phyloP scores from a whole-genome alignment of 2,329 filamentous ascomycete species.

The Chaetomium olivaceum region DNA sequence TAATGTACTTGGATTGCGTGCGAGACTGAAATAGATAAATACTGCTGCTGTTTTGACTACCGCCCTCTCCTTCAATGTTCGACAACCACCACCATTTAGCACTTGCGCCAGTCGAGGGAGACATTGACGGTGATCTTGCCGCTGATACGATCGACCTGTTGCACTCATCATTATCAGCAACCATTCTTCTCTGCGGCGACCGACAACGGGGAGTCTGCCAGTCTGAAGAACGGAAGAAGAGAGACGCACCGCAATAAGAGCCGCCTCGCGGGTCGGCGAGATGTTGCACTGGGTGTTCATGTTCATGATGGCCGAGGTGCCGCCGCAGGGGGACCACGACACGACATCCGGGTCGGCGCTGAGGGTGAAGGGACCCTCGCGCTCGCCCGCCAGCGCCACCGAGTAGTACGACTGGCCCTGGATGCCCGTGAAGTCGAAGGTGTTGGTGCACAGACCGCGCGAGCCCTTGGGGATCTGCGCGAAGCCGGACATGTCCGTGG shows the following conservation, averaged over 20 bases:
- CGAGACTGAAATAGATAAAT: not conserved
- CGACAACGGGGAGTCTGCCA: too few relatives aligned
- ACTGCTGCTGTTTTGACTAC: not conserved
- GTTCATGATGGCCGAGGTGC: constrained; percentile 28
- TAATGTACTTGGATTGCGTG: not conserved
- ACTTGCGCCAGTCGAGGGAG: constrained; percentile 26
- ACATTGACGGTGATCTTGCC: constrained; percentile 27
- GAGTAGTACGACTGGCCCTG: constrained; percentile 22
- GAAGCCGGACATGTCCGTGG: constrained; percentile 28
- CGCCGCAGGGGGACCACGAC: constrained; percentile 30
- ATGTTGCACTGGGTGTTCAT: constrained; percentile 29
- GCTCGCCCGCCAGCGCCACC: constrained; percentile 21
- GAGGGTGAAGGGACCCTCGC: constrained; percentile 29
- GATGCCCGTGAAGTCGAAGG: constrained; percentile 31
- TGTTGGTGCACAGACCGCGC: constrained; percentile 29
- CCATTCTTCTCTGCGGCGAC: too few relatives aligned
- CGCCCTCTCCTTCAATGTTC: not conserved
- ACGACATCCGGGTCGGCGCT: constrained; percentile 25
- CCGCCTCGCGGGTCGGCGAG: constrained; percentile 19
- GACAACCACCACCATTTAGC: constrained; percentile 1
- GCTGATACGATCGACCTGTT: constrained; percentile 29
- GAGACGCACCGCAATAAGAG: constrained; percentile 26
- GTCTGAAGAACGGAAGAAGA: not conserved
- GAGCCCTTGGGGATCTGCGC: constrained; percentile 29
- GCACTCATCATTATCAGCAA: not conserved